Evolutionary conservation across 495 filamentous ascomycete species (phyloP).

Genomic region (Parathielavia hyrcaniae): DNA sequence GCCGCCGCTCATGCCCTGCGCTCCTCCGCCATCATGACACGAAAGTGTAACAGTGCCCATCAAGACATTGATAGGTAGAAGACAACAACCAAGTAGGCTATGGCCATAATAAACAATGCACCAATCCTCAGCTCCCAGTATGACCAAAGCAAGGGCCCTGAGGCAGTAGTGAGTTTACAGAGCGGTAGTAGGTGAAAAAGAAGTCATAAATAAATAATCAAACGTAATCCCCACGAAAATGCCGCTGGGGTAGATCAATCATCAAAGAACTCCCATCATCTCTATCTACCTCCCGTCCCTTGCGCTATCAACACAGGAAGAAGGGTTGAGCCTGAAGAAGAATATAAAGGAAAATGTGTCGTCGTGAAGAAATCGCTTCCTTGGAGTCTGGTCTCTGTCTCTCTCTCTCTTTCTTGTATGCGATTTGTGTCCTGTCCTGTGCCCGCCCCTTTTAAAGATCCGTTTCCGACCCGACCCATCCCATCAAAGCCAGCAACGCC

Average conservation of each 20-base stretch:
- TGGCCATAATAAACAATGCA: background rate
- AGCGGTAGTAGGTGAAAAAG: background rate
- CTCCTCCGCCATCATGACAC: background rate
- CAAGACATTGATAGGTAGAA: too few relatives aligned
- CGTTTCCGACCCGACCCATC: background rate
- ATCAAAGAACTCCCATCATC: background rate
- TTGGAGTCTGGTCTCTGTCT: background rate
- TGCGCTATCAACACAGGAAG: background rate
- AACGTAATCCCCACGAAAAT: background rate
- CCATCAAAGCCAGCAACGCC: background rate
- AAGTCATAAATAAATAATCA: background rate
- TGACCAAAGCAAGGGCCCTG: constrained; percentile 3
- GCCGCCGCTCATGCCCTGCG: too few relatives aligned
- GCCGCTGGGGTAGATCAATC: background rate
- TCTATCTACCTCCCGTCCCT: background rate
- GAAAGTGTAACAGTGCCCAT: too few relatives aligned
- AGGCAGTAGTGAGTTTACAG: constrained; percentile 10
- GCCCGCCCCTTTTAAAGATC: background rate
- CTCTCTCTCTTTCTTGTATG: background rate
- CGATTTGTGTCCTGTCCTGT: background rate
- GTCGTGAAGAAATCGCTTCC: background rate
- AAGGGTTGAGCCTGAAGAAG: background rate
- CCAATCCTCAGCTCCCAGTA: background rate
- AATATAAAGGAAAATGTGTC: background rate
- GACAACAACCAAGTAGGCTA: background rate